phyloP scores from a whole-genome alignment of 2,329 filamentous ascomycete genomes.

The Pyrenochaeta sp. region DNA sequence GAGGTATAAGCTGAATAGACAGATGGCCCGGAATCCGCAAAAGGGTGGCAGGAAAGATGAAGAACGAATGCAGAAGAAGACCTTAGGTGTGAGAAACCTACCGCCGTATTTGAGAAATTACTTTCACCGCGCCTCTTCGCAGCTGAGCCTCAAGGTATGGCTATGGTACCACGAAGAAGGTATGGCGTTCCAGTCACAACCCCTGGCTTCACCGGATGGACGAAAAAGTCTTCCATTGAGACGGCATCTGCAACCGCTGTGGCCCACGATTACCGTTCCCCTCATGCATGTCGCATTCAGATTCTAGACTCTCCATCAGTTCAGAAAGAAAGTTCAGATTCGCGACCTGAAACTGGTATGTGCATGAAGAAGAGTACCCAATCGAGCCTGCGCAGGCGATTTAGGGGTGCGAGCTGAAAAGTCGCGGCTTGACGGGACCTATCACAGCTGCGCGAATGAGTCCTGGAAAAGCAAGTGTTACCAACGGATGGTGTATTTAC shows the following conservation, averaged over 20 bases:
- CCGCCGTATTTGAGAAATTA: slow-evolving; percentile 12
- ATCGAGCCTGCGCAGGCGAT: slow-evolving; percentile 3
- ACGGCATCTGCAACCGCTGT: slow-evolving; percentile 1
- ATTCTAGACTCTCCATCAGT: not conserved
- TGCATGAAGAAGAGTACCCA: slow-evolving; percentile 5
- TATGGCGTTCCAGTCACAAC: slow-evolving; percentile 7
- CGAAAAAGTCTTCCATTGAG: not conserved
- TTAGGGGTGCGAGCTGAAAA: slow-evolving; percentile 7
- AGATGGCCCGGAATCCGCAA: not conserved
- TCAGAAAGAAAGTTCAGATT: not conserved
- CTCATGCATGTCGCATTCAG: not conserved
- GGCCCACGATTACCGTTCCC: no score
- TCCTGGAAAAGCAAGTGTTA: slow-evolving; percentile 4
- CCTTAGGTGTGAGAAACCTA: not conserved
- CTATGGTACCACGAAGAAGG: slow-evolving; percentile 1
- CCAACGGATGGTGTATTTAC: not conserved
- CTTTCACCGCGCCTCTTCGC: not conserved
- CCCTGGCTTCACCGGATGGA: not conserved
- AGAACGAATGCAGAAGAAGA: not conserved
- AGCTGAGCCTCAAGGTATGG: slow-evolving; percentile 6
- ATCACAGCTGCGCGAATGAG: slow-evolving; percentile 3
- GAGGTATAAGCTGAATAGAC: not conserved
- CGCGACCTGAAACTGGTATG: slow-evolving; percentile 8
- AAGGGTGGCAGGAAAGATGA: not conserved
- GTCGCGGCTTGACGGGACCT: slow-evolving; percentile 9